These are phyloP conservation scores for Plasmodium vinckei DNA, from an alignment of 169 alveolate species.

Conservation along the genomic window DNA sequence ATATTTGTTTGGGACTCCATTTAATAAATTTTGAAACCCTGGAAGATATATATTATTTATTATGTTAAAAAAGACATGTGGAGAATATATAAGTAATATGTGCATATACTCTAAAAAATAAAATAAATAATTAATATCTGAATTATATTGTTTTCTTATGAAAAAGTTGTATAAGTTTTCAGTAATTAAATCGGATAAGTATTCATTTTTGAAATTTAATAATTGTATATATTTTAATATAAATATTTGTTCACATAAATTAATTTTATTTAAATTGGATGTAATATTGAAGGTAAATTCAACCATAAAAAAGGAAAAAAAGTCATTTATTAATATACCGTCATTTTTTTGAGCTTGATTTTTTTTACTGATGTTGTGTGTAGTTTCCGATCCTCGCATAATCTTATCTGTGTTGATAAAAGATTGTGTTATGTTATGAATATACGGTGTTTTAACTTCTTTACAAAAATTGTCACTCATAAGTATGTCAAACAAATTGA, in stretches of 20 bases:
- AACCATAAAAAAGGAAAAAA: constrained; percentile 34
- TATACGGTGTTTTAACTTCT: neutral
- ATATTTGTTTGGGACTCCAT: constrained; percentile 4
- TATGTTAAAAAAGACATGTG: constrained; percentile 17
- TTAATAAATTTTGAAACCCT: constrained; percentile 28
- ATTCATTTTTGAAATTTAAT: constrained; percentile 61
- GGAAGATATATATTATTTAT: constrained; percentile 8
- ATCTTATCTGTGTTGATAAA: neutral
- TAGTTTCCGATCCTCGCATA: too few relatives aligned
- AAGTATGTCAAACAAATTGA: constrained; percentile 19
- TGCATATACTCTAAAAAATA: constrained; percentile 45
- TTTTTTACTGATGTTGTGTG: neutral
- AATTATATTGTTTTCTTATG: constrained; percentile 18
- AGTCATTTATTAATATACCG: constrained; percentile 1
- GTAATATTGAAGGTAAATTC: constrained; percentile 52
- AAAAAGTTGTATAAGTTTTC: constrained; percentile 48
- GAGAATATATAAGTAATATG: constrained; percentile 17
- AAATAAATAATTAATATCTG: constrained; percentile 18
- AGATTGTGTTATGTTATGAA: neutral
- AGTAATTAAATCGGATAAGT: constrained; percentile 33
- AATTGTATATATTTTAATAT: constrained; percentile 35
- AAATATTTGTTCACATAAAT: constrained; percentile 31
- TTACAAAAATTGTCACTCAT: neutral
- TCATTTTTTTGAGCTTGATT: neutral
- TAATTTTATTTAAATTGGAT: constrained; percentile 16